Evolutionary conservation across 495 filamentous ascomycete genomes (phyloP).

Genomic region (Talaromyces liani): DNA sequence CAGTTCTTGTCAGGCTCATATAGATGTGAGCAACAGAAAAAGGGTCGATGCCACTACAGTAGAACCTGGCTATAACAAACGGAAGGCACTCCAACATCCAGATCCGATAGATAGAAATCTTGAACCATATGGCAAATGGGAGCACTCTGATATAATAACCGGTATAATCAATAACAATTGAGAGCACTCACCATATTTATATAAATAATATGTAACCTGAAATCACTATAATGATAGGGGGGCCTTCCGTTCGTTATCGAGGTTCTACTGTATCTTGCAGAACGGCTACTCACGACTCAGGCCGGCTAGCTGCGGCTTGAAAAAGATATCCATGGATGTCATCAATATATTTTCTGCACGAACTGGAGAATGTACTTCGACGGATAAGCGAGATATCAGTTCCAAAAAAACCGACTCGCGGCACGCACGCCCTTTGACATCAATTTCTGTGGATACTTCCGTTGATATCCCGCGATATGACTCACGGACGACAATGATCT

Average conservation of each 20-base stretch:
- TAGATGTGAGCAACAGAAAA: neutral
- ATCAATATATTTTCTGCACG: neutral
- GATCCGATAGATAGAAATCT: no score
- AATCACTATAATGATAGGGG: no score
- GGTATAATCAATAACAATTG: no score
- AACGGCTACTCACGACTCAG: neutral
- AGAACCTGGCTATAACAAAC: no score
- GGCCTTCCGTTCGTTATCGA: no score
- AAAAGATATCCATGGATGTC: neutral
- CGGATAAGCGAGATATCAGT: neutral
- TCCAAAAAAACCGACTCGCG: neutral
- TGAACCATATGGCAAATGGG: no score
- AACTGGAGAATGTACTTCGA: no score
- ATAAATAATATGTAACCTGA: no score
- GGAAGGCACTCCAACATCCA: no score
- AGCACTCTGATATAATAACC: no score
- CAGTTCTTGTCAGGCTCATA: neutral
- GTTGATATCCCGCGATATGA: neutral
- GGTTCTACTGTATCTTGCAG: neutral
- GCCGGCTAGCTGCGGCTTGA: neutral
- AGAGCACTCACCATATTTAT: no score
- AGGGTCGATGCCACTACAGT: no score
- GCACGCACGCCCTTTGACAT: neutral
- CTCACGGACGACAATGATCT: neutral
- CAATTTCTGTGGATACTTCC: neutral